Conservation (phyloP, 2,329 filamentous ascomycete species). For the Pyricularia sp. region DNA sequence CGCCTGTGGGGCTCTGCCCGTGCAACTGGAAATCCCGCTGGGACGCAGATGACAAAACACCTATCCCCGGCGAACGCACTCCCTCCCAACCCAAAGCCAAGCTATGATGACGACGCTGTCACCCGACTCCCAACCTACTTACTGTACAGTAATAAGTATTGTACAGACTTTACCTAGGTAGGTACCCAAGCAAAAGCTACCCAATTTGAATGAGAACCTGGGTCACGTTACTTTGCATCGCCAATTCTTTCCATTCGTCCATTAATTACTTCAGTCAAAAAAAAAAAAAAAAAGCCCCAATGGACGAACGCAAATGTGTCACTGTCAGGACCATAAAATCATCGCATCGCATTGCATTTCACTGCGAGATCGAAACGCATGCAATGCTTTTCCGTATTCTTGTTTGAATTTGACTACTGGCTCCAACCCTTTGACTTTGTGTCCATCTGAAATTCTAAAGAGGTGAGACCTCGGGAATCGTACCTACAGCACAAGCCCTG, state of each 20-base stretch:
- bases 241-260: background rate
- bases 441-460: background rate
- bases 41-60: background rate
- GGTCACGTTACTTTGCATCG: background rate
- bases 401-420: background rate
- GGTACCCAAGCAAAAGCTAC: too few relatives aligned
- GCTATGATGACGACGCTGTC: background rate
- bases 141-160: too few relatives aligned
- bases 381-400: background rate
- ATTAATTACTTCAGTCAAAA: background rate
- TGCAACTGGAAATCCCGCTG: background rate
- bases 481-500: background rate
- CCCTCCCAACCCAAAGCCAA: background rate
- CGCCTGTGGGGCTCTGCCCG: background rate
- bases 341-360: background rate
- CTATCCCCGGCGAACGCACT: background rate
- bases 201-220: too few relatives aligned
- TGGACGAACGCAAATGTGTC: background rate
- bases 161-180: too few relatives aligned
- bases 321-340: background rate
- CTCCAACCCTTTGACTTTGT: background rate
- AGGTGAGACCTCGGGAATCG: background rate
- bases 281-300: background rate
- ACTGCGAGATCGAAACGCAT: background rate
- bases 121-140: background rate